These are phyloP conservation scores for Pyracantha coccinea DNA, from an alignment of 331 rosid genomes.

Conservation along the genomic window DNA sequence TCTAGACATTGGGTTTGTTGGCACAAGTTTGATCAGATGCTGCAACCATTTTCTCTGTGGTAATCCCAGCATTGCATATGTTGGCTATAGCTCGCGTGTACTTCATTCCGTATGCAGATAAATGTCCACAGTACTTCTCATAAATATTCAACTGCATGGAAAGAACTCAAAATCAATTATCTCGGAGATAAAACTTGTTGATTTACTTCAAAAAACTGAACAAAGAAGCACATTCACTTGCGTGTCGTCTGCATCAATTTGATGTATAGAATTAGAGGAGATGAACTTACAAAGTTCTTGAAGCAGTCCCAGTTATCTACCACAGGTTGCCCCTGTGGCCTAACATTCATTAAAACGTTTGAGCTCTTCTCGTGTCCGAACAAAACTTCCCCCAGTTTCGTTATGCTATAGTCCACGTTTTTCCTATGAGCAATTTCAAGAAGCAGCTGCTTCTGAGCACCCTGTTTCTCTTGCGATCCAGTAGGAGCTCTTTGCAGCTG, in stretches of 20 bases:
- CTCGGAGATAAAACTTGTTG: no score
- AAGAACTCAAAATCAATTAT: not conserved
- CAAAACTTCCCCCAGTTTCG: constrained; percentile 27
- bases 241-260: no score
- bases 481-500: constrained; percentile 24
- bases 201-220: no score
- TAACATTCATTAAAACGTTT: constrained; percentile 18
- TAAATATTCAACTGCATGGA: constrained; percentile 36
- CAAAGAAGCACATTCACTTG: no score
- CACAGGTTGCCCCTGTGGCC: constrained; percentile 41
- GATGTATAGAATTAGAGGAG: no score
- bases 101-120: constrained; percentile 54
- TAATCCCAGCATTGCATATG: constrained; percentile 57
- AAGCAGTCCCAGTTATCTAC: constrained; percentile 74
- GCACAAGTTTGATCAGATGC: constrained; percentile 37
- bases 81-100: constrained; percentile 57
- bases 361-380: constrained; percentile 32
- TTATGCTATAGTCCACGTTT: constrained; percentile 23
- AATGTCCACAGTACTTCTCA: constrained; percentile 38
- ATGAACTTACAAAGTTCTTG: constrained; percentile 36
- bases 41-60: constrained; percentile 19
- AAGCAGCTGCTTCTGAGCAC: constrained; percentile 29
- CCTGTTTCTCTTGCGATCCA: constrained; percentile 28
- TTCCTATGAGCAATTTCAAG: constrained; percentile 33
- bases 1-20: not conserved